Conservation (phyloP, 352 stramenopile genomes). For the Phytophthora macrochlamydospora region DNA sequence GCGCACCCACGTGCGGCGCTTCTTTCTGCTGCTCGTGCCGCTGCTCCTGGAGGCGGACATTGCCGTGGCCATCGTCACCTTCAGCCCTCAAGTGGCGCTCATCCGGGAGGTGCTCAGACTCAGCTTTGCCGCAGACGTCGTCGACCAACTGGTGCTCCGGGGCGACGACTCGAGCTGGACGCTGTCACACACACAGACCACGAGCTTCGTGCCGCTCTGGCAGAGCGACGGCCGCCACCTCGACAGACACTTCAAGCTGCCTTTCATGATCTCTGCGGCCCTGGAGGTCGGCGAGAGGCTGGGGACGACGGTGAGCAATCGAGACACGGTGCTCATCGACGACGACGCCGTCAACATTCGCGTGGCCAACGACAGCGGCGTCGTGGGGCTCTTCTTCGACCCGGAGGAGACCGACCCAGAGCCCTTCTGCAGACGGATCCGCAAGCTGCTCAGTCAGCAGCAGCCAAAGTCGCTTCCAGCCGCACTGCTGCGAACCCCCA, state of each 20-base stretch:
- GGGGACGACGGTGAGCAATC: constrained; percentile 47
- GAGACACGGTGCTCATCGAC: constrained; percentile 81
- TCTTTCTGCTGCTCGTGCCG: constrained; percentile 71
- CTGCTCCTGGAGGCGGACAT: constrained; percentile 43
- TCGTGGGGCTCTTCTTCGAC: constrained; percentile 78
- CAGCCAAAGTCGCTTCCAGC: constrained; percentile 5
- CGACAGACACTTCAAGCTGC: constrained; percentile 75
- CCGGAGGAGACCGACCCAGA: constrained; percentile 40
- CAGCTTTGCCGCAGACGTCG: constrained; percentile 49
- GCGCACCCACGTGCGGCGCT: constrained; percentile 51
- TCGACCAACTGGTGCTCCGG: constrained; percentile 57
- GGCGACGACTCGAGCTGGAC: constrained; percentile 67
- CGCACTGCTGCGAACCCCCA: constrained; percentile 26
- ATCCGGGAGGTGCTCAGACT: constrained; percentile 65
- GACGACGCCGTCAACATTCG: constrained; percentile 80
- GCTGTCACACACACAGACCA: constrained; percentile 47
- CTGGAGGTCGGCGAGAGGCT: constrained; percentile 32
- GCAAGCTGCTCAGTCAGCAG: constrained; percentile 15
- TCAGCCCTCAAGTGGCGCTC: constrained; percentile 72
- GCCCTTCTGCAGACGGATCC: constrained; percentile 54
- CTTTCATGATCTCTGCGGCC: constrained; percentile 78
- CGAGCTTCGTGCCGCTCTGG: constrained; percentile 61
- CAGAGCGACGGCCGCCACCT: constrained; percentile 55
- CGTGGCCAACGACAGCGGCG: constrained; percentile 75
- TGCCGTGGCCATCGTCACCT: constrained; percentile 81